phyloP scores from a whole-genome alignment of 257 asterid genomes.

The Sherardia arvensis region DNA sequence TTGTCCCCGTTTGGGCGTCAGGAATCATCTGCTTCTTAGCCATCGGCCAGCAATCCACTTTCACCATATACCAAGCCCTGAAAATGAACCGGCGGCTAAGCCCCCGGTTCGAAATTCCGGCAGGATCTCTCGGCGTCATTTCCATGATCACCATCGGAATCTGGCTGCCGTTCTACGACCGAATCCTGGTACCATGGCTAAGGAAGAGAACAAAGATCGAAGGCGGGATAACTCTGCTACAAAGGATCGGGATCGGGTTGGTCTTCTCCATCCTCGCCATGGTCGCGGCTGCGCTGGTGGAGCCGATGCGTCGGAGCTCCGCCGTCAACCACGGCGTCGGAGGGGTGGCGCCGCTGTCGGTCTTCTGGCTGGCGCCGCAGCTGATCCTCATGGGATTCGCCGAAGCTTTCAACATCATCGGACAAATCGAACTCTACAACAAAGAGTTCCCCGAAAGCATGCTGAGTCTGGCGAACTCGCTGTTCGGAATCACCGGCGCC shows the following conservation, averaged over 20 bases:
- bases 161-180: slow-evolving; percentile 68
- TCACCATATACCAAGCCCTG: slow-evolving; percentile 52
- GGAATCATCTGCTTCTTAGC: slow-evolving; percentile 72
- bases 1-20: slow-evolving; percentile 69
- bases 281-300: slow-evolving; percentile 60
- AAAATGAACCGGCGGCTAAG: slow-evolving; percentile 82
- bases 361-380: slow-evolving; percentile 84
- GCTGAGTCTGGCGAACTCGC: slow-evolving; percentile 78
- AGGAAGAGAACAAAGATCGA: slow-evolving; percentile 41
- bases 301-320: slow-evolving; percentile 40
- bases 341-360: slow-evolving; percentile 52
- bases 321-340: slow-evolving; percentile 22
- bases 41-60: slow-evolving; percentile 64
- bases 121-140: slow-evolving; percentile 49
- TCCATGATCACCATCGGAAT: slow-evolving; percentile 62
- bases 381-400: slow-evolving; percentile 81
- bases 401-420: slow-evolving; percentile 72
- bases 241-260: slow-evolving; percentile 74
- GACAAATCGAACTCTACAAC: slow-evolving; percentile 76
- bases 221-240: slow-evolving; percentile 70
- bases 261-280: slow-evolving; percentile 57
- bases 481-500: slow-evolving; percentile 53
- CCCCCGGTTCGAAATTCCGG: slow-evolving; percentile 50
- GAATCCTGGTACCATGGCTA: slow-evolving; percentile 42
- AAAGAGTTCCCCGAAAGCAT: slow-evolving; percentile 78